Base-by-base conservation (phyloP, 306 rosid genomes). In the Prunus fruticosa region DNA sequence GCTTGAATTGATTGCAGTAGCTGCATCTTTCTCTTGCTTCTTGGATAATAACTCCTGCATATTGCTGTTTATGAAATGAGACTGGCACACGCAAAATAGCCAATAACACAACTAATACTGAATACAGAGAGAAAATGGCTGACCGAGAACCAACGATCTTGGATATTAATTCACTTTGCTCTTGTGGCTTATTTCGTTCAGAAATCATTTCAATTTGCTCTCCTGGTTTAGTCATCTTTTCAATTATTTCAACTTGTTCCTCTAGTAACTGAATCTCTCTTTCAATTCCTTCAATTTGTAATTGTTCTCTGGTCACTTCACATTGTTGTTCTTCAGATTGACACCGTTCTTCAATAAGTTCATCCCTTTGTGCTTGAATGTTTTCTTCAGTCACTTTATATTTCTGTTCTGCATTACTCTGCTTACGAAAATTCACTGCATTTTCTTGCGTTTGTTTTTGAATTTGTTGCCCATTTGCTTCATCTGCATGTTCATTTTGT, bases 361-460 rank as follows among this genome's bases (percentile, higher is more conserved):
- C 71, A 72, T 72, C 73, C 41, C 27, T 54, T 43, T 34, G 9
- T 28, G 8, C 76, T 58, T 30, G 45, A 11, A 5, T 51, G 20
- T 57, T 77, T 61, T 69, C 70, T 68, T 80, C 76, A 74, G 47
- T 58, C n/a, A 25, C 64, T 46, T 53, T 66, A 73, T 28, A 28
- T 47, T 20, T 58, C 52, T 19, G 13, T 25, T 64, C 67, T 11
- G 67, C 19, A 8, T 11, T 22, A 67, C 3, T 67, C 23, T 10
- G 25, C 45, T 53, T 50, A n/a, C 16, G 69, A 45, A 49, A 65
- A 46, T 14, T 27, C 43, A 78, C 56, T 46, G 28, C 65, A 38
- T 6, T 34, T 32, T 18, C 76, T 49, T 70, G 53, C 63, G n/a
- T 13, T 22, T 46, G 41, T 15, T 28, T 56, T 60, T 19, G 54